A percentile compares a stretch with the other conserved stretches of the same genome.
Conservation (phyloP, 805 yeast species). For the Ogataea thermomethanolica region DNA sequence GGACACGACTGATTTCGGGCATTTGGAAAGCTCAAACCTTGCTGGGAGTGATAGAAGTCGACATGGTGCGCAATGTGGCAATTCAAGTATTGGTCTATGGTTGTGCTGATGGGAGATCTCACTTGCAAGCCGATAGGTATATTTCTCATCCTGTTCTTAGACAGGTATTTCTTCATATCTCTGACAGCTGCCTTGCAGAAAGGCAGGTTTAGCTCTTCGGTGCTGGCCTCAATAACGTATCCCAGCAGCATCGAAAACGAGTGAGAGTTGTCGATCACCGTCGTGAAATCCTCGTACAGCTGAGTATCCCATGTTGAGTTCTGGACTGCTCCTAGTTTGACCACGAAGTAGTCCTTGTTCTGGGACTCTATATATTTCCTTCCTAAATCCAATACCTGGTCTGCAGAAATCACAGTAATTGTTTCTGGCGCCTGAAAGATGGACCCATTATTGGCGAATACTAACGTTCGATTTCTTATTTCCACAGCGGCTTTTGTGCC, state of each 20-base stretch:
- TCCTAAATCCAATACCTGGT: constrained; percentile 11
- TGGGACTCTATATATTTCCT: constrained; percentile 8
- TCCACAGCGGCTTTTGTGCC: constrained; percentile 13
- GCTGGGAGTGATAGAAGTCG: constrained; percentile 15
- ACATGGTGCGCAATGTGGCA: constrained; percentile 14
- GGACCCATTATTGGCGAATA: constrained; percentile 18
- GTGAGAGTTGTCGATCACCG: constrained; percentile 69
- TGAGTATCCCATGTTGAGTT: constrained; percentile 27
- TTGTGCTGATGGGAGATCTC: constrained; percentile 1
- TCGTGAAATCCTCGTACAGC: constrained; percentile 63
- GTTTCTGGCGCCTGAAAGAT: constrained; percentile 5
- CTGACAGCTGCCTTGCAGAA: constrained; percentile 89
- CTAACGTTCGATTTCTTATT: constrained; percentile 11
- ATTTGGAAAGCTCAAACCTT: constrained; percentile 4
- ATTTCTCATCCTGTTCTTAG: constrained; percentile 28
- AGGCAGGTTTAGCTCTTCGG: constrained; percentile 67
- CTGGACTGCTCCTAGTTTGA: constrained; percentile 14
- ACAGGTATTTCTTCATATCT: constrained; percentile 73
- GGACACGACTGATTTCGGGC: constrained; percentile 9
- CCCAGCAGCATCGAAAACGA: constrained; percentile 76
- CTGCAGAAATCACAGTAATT: constrained; percentile 6
- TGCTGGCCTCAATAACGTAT: constrained; percentile 89
- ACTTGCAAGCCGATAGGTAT: constrained; percentile 38
- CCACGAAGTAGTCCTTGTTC: constrained; percentile 14
- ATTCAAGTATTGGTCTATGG: constrained; percentile 12